phyloP scores from a whole-genome alignment of 192 early-diverging fungal species.

The Rhizoclosmatium sp. region DNA sequence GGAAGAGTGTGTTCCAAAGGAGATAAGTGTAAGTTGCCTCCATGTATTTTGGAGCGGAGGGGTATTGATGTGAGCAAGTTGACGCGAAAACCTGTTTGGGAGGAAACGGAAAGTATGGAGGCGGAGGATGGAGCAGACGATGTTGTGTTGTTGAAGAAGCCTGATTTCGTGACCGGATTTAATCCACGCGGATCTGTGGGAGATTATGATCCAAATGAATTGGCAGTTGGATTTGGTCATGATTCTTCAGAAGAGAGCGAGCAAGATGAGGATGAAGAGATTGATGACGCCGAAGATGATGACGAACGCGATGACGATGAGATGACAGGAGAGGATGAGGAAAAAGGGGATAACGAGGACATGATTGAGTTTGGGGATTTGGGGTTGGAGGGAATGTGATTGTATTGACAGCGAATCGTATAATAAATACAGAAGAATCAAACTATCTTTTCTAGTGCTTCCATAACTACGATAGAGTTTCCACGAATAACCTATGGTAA shows the following conservation, averaged over 20 bases:
- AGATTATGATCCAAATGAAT: neutral
- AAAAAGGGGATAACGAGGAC: neutral
- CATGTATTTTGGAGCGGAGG: conserved; percentile 5
- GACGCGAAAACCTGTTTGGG: neutral
- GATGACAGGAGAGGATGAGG: neutral
- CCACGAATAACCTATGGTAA: conserved; percentile 60
- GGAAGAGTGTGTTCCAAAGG: neutral
- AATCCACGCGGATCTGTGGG: neutral
- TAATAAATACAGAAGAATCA: conserved; percentile 4
- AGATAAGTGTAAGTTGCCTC: conserved; percentile 2
- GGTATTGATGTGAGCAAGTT: conserved; percentile 1
- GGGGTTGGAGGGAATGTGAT: neutral
- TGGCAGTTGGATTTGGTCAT: neutral
- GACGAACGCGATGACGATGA: neutral
- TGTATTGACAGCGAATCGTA: neutral
- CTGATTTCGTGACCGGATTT: conserved; percentile 1
- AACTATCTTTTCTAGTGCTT: conserved; percentile 60
- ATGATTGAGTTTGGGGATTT: conserved; percentile 12
- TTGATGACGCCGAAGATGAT: neutral
- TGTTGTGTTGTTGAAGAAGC: neutral
- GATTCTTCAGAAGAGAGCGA: neutral
- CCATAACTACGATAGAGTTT: conserved; percentile 63
- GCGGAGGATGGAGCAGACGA: neutral
- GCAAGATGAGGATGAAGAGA: neutral
- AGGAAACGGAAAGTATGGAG: neutral